Evolutionary conservation across 2,329 filamentous ascomycete species (phyloP).

Genomic region (Aspergillus fijiensis): DNA sequence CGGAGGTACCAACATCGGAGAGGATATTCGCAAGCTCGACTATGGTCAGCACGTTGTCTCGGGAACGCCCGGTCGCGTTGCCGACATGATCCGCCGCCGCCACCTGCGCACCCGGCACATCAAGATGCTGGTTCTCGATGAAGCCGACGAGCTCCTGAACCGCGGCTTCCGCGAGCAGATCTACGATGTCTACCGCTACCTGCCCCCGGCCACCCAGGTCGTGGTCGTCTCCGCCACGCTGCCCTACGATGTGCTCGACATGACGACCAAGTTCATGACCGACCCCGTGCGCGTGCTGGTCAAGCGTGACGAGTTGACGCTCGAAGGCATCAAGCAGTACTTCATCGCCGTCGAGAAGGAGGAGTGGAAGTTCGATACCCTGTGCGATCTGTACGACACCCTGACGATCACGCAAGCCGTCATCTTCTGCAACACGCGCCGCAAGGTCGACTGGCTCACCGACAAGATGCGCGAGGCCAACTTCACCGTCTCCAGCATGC

Average conservation of each 20-base stretch:
- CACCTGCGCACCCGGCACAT: constrained; percentile 72
- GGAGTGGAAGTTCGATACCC: constrained; percentile 99
- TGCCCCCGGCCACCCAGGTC: constrained; percentile 96
- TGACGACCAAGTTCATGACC: constrained; percentile 99
- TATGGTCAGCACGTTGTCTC: constrained; percentile 98
- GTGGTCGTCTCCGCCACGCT: constrained; percentile 96
- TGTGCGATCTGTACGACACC: constrained; percentile 98
- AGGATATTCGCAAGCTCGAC: constrained; percentile 96
- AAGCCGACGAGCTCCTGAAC: constrained; percentile 79
- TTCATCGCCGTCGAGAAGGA: constrained; percentile 99
- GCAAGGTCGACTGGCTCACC: constrained; percentile 99
- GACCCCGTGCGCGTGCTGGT: constrained; percentile 94
- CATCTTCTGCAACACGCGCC: constrained; percentile 98
- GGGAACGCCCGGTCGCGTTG: constrained; percentile 92
- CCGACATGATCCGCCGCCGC: constrained; percentile 76
- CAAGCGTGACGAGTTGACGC: constrained; percentile 96
- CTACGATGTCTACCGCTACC: constrained; percentile 96
- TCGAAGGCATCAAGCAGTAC: constrained; percentile 97
- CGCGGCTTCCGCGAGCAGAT: constrained; percentile 97
- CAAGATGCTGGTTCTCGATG: constrained; percentile 76
- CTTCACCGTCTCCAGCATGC: constrained; percentile 98
- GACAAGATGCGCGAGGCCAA: constrained; percentile 99
- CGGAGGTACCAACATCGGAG: constrained; percentile 94
- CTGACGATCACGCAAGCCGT: constrained; percentile 98
- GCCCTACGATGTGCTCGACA: constrained; percentile 95